Evolutionary conservation across 192 early-diverging fungal species (phyloP).

Genomic region (Backusella luteola): DNA sequence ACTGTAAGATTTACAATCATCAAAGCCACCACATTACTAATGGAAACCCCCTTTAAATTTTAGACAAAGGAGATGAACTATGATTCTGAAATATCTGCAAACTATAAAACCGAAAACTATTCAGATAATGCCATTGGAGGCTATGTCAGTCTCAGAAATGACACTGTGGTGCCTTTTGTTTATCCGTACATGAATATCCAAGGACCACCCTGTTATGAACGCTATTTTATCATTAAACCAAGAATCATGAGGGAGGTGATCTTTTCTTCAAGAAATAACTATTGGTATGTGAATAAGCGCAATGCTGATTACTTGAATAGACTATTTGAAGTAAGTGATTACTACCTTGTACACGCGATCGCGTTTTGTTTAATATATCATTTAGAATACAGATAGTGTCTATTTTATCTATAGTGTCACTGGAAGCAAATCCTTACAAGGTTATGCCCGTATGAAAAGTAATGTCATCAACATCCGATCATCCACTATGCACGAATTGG

Average conservation of each 20-base stretch:
- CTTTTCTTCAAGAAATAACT: background rate
- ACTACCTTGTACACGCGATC: background rate
- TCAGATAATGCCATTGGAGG: background rate
- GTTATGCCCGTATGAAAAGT: constrained; percentile 7
- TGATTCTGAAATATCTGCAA: background rate
- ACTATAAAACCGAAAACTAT: background rate
- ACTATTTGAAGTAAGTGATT: constrained; percentile 2
- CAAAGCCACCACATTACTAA: background rate
- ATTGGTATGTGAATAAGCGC: background rate
- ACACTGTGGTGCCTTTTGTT: background rate
- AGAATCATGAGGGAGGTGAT: background rate
- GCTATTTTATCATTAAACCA: constrained; percentile 2
- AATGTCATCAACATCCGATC: background rate
- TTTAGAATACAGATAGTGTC: background rate
- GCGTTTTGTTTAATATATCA: background rate
- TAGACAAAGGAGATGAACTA: background rate
- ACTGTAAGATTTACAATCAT: background rate
- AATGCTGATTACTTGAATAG: background rate
- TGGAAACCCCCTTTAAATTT: too few species aligned
- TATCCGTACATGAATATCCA: too few species aligned
- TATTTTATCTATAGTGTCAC: constrained; percentile 1
- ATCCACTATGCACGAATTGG: background rate
- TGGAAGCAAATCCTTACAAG: background rate
- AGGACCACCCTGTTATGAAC: background rate
- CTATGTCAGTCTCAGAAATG: background rate